These are phyloP conservation scores for Conoideocrella luteorostrata DNA, from an alignment of 2,329 filamentous ascomycete species.

Conservation along the genomic window DNA sequence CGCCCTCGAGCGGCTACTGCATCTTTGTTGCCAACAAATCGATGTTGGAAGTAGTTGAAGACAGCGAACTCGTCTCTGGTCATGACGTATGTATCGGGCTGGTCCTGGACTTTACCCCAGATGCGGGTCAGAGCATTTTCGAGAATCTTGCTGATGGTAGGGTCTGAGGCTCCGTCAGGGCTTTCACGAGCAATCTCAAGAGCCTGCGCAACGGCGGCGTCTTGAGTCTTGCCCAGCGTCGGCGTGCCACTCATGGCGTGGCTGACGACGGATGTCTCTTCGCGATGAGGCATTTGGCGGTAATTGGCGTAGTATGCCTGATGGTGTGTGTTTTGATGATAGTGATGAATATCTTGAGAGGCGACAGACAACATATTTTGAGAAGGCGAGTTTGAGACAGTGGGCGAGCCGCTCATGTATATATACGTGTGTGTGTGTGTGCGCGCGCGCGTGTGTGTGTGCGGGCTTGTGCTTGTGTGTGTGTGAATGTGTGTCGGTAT, in stretches of 20 bases:
- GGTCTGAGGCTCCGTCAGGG: conserved; percentile 58
- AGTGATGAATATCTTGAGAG: conserved; percentile 11
- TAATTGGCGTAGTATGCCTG: neutral
- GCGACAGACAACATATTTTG: conserved; percentile 17
- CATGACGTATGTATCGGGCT: conserved; percentile 67
- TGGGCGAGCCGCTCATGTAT: conserved; percentile 13
- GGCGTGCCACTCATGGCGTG: conserved; percentile 6
- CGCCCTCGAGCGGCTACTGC: conserved; percentile 41
- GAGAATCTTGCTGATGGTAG: conserved; percentile 56
- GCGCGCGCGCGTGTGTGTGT: conserved; percentile 2
- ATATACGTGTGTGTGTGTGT: conserved; percentile 8
- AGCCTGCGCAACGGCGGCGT: conserved; percentile 54
- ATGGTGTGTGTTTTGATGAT: conserved; percentile 1
- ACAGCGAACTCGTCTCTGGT: conserved; percentile 72
- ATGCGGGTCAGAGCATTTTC: conserved; percentile 57
- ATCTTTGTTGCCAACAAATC: conserved; percentile 50
- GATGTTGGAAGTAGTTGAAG: conserved; percentile 75
- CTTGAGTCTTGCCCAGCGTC: conserved; percentile 17
- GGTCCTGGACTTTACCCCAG: conserved; percentile 59
- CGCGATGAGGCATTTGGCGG: conserved; percentile 17
- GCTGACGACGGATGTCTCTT: conserved; percentile 12
- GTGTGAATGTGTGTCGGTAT: neutral
- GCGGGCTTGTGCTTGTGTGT: conserved; percentile 1
- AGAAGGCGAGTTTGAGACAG: neutral
- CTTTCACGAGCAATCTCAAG: conserved; percentile 71